Evolutionary conservation across 2,329 filamentous ascomycete genomes (phyloP).

Genomic region (Sordariomycetes sp.): DNA sequence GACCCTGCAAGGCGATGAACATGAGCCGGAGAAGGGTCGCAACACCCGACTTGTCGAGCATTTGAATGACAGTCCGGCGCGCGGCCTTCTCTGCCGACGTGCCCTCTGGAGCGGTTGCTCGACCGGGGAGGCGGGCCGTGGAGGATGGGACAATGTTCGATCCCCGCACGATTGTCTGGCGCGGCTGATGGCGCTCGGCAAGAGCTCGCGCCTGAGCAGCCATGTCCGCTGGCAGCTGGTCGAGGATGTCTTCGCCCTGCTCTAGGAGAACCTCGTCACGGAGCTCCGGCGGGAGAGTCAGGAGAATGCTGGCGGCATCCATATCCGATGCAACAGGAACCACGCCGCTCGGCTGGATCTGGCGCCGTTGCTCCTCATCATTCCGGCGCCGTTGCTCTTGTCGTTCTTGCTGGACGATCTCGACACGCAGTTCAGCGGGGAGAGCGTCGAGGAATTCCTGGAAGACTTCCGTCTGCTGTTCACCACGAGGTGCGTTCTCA

Average conservation of each 20-base stretch:
- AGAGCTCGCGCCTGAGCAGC: conserved; percentile 76
- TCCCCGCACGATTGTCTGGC: conserved; percentile 9
- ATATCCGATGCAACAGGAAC: conserved; percentile 53
- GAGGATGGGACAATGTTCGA: conserved; percentile 17
- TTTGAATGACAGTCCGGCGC: conserved; percentile 79
- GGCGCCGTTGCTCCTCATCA: conserved; percentile 68
- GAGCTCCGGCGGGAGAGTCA: conserved; percentile 76
- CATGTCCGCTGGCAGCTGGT: conserved; percentile 74
- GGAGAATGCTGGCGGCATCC: conserved; percentile 85
- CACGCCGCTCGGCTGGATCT: conserved; percentile 34
- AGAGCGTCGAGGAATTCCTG: conserved; percentile 90
- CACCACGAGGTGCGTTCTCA: conserved; percentile 56
- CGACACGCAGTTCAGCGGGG: conserved; percentile 78
- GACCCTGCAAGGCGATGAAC: conserved; percentile 91
- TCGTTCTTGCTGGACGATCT: conserved; percentile 84
- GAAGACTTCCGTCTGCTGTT: conserved; percentile 74
- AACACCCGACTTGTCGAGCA: conserved; percentile 92
- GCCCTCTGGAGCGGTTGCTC: not conserved
- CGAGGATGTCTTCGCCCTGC: conserved; percentile 79
- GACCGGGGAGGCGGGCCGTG: not conserved
- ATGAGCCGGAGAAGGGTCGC: conserved; percentile 95
- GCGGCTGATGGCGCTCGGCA: conserved; percentile 24
- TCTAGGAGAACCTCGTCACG: conserved; percentile 84
- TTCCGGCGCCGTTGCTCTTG: conserved; percentile 81
- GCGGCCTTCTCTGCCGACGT: conserved; percentile 46